Evolutionary conservation across 768 basidiomycete species (phyloP).

Genomic region (Mycena galericulata): DNA sequence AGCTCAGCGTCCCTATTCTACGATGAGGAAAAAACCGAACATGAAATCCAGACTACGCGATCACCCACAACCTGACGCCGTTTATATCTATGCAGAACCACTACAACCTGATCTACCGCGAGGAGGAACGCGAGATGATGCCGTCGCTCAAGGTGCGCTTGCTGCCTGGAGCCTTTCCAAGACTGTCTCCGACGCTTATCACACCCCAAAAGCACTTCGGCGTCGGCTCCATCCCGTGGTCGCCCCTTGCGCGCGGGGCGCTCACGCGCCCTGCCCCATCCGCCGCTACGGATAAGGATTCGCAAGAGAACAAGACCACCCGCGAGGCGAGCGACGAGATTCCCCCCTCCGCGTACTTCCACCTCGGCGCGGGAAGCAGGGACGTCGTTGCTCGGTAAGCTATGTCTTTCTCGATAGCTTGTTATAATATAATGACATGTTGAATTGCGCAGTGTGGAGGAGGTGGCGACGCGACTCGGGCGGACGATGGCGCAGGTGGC

Average conservation of each 20-base stretch:
- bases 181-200: background rate
- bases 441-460: constrained; percentile 1
- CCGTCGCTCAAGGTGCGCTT: constrained; percentile 61
- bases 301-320: constrained; percentile 27
- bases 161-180: background rate
- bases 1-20: constrained; percentile 8
- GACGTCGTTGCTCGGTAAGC: background rate
- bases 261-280: background rate
- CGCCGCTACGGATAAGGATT: background rate
- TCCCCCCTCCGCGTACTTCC: background rate
- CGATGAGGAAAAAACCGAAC: background rate
- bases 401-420: background rate
- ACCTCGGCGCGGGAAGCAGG: background rate
- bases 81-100: constrained; percentile 81
- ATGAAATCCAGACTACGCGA: constrained; percentile 67
- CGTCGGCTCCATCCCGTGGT: constrained; percentile 5
- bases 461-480: constrained; percentile 40
- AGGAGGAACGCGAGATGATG: constrained; percentile 75
- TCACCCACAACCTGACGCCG: constrained; percentile 64
- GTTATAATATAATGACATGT: background rate
- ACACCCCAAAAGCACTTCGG: background rate
- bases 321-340: constrained; percentile 23
- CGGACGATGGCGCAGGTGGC: constrained; percentile 57
- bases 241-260: background rate
- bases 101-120: constrained; percentile 72